These are phyloP conservation scores for Angophora floribunda DNA, from an alignment of 345 rosid genomes.

Conservation along the genomic window DNA sequence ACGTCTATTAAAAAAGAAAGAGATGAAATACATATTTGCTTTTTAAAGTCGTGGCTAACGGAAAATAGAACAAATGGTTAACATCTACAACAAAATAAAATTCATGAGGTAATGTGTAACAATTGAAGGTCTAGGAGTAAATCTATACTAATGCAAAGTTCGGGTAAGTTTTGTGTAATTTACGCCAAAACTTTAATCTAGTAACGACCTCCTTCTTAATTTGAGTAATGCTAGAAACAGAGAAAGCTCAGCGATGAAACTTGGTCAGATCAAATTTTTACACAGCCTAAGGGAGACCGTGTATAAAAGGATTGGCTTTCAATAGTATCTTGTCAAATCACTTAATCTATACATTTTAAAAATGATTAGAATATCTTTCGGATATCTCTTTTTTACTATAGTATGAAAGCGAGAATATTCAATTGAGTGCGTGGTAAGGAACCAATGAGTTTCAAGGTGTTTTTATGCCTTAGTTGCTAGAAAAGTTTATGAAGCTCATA, in stretches of 20 bases:
- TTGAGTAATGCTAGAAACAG: not conserved
- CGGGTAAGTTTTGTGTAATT: too few relatives aligned
- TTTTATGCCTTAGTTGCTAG: not conserved
- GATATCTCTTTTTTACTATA: not conserved
- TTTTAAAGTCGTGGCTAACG: not conserved
- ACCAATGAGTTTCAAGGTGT: not conserved
- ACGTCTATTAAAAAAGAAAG: too few relatives aligned
- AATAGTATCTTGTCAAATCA: too few relatives aligned
- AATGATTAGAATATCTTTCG: not conserved
- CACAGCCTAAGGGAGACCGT: not conserved
- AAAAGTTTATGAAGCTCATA: not conserved
- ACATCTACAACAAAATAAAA: not conserved
- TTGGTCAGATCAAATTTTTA: not conserved
- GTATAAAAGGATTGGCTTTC: too few relatives aligned
- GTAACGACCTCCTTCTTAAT: not conserved
- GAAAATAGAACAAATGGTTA: not conserved
- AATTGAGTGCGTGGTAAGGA: not conserved
- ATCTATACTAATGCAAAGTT: not conserved
- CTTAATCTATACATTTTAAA: not conserved
- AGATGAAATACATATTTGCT: not conserved
- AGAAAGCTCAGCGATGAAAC: not conserved
- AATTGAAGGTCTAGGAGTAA: not conserved
- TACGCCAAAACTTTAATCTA: too few relatives aligned
- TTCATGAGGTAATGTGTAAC: not conserved
- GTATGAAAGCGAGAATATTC: not conserved